Base-by-base conservation (phyloP, 441 rosid genomes). In the Eutrema salsugineum region DNA sequence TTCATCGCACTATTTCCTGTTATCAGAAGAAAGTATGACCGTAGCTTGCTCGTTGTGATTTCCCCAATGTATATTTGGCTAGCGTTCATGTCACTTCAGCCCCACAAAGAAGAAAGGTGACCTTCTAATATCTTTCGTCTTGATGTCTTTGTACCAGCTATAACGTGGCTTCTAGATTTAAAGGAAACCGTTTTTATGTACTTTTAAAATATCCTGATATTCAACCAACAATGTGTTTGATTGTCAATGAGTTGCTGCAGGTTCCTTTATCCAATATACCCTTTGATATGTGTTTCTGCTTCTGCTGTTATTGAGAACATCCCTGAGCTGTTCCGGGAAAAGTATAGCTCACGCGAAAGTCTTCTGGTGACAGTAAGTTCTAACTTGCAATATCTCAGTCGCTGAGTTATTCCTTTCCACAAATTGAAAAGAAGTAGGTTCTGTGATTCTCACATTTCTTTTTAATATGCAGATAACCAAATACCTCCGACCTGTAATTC, bases 81-180 rank as follows among this genome's bases (percentile, higher is more conserved):
- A 60, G 88, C 78, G 56, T 92, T 94, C 77, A 94, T 94, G 98
- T 90, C 97, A 66, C 83, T 87, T 83, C 98, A 89, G 82, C 91
- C 97, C 39, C 99, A 90, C 85, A 90, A 94, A 84, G 98, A 94
- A 87, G 97, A 94, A 84, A 92, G 98, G 99, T 94, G 19, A 56
- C 27, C 16, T 63, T 60, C 33, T 9, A 15, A 15, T 8, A 9
- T 47, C 39, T 44, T 12, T 57, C 56, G 53, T 72, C 65, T 55
- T 30, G 39, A 47, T 61, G 5, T 77, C 28, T 36, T 33, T 68
- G 10, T 42, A 40, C 19, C 56, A 42, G 2, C 70, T 63, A 22
- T 54, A 17, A 44, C 27, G 58, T 10, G 36, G 56, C 49, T 67
- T 43, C 64, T 59, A 43, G 33, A 40, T 74, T 55, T 59, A 17